Evolutionary conservation across 257 asterid genomes (phyloP).

Genomic region (Paulownia fortunei): DNA sequence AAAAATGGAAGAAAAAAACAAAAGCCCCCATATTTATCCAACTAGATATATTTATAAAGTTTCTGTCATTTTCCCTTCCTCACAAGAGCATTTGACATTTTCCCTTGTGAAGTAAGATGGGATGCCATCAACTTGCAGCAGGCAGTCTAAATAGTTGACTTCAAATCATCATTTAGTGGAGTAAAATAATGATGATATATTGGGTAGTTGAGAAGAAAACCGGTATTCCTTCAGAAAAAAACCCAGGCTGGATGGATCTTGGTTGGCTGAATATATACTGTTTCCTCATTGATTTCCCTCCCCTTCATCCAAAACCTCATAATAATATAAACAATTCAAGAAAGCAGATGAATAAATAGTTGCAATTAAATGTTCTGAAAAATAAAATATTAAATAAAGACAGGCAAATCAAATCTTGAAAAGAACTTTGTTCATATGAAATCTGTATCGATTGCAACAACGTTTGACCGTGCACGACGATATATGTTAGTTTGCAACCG

Average conservation of each 20-base stretch:
- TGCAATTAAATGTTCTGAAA: not conserved
- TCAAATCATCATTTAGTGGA: conserved; percentile 23
- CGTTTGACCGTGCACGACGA: conserved; percentile 25
- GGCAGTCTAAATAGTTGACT: conserved; percentile 56
- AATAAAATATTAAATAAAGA: not conserved
- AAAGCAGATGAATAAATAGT: not conserved
- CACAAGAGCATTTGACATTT: conserved; percentile 42
- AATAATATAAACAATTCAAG: not conserved
- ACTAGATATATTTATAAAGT: conserved; percentile 14
- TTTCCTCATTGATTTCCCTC: conserved; percentile 14
- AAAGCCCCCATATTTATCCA: conserved; percentile 14
- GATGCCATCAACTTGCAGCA: conserved; percentile 42
- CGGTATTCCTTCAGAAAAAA: conserved; percentile 6
- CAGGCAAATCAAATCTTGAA: conserved; percentile 15
- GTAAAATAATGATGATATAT: conserved; percentile 26
- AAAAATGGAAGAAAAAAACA: not conserved
- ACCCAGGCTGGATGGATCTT: conserved; percentile 44
- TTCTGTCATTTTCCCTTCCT: conserved; percentile 38
- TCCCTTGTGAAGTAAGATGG: conserved; percentile 25
- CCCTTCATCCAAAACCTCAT: not conserved
- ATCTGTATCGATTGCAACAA: conserved; percentile 16
- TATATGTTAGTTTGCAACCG: not conserved
- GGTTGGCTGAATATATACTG: conserved; percentile 31
- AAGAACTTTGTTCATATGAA: not conserved
- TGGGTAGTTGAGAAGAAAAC: conserved; percentile 47